These are phyloP conservation scores for Penicillium sp. DNA, from an alignment of 2,329 filamentous ascomycete species.

Conservation along the genomic window DNA sequence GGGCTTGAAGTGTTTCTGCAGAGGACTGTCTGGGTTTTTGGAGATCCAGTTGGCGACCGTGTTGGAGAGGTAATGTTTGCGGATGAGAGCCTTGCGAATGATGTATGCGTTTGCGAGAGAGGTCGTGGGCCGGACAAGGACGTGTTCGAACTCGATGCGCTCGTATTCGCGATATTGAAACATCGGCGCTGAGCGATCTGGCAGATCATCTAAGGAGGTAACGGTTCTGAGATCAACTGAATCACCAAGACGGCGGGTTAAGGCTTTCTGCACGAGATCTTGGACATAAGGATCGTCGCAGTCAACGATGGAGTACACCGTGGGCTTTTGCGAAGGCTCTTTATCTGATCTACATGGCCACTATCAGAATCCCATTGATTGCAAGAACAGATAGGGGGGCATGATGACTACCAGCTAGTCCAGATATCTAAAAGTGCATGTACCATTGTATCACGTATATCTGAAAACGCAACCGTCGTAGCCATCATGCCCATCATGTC, in stretches of 20 bases:
- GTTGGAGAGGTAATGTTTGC: constrained; percentile 87
- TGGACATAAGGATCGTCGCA: constrained; percentile 91
- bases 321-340: constrained; percentile 38
- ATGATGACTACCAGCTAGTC: constrained; percentile 28
- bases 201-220: constrained; percentile 49
- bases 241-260: constrained; percentile 60
- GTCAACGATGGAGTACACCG: constrained; percentile 70
- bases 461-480: constrained; percentile 20
- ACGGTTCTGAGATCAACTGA: constrained; percentile 55
- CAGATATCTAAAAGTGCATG: constrained; percentile 25
- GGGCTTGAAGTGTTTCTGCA: constrained; percentile 70
- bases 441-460: constrained; percentile 26
- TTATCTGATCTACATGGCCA: constrained; percentile 35
- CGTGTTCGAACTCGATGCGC: constrained; percentile 76
- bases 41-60: constrained; percentile 82
- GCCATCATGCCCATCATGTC: constrained; percentile 22
- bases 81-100: constrained; percentile 92
- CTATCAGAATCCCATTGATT: constrained; percentile 31
- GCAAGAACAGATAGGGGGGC: constrained; percentile 4
- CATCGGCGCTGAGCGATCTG: constrained; percentile 48
- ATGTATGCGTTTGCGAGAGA: constrained; percentile 84
- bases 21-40: constrained; percentile 71
- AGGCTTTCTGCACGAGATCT: constrained; percentile 73
- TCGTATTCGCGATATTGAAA: constrained; percentile 88
- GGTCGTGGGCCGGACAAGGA: constrained; percentile 59